Conservation (phyloP, 2,329 filamentous ascomycete species). For the Colletotrichum tanaceti region DNA sequence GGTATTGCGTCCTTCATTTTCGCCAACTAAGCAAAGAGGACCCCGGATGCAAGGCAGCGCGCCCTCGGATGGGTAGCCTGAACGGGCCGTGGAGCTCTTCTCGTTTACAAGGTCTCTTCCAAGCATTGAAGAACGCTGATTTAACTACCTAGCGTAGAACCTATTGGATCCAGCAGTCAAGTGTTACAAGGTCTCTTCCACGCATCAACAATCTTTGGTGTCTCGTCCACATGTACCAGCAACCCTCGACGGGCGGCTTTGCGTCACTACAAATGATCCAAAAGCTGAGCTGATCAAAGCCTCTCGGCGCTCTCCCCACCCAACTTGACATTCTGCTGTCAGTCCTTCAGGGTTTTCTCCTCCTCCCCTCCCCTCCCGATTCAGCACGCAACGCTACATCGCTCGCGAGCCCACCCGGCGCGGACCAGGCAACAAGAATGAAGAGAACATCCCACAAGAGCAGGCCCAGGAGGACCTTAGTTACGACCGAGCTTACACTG, state of each 20-base stretch:
- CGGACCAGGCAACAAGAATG: background rate
- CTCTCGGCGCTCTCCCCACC: background rate
- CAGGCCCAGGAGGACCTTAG: background rate
- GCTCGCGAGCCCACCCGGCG: background rate
- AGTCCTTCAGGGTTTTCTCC: background rate
- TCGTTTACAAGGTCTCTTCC: background rate
- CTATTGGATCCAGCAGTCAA: too few species aligned
- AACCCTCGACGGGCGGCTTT: background rate
- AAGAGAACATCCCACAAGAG: conserved; percentile 2
- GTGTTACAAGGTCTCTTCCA: background rate
- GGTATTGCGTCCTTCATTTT: background rate
- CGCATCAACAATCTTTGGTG: background rate
- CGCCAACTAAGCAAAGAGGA: background rate
- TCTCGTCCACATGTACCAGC: background rate
- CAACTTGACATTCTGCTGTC: background rate
- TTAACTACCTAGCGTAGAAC: too few species aligned
- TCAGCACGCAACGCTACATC: background rate
- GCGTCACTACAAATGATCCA: background rate
- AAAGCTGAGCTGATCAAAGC: conserved; percentile 4
- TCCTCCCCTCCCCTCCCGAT: background rate
- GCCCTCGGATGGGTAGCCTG: background rate
- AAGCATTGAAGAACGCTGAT: too few species aligned
- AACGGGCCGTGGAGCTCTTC: background rate
- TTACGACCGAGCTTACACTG: background rate
- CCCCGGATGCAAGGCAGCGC: background rate